Evolutionary conservation across 306 rosid species (phyloP).

Genomic region (Betula pendula): DNA sequence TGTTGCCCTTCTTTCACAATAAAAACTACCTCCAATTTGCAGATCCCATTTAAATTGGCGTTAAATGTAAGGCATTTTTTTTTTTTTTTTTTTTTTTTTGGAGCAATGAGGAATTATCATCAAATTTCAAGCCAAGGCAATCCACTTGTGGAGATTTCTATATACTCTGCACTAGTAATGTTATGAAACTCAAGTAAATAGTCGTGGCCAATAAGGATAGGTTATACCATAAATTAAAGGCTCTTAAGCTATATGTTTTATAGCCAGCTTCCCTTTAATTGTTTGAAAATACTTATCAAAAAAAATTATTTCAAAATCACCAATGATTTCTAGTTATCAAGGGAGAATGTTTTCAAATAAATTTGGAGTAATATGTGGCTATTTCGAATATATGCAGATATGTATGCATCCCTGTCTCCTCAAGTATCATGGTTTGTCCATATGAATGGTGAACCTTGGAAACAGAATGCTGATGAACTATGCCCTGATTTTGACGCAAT

Average conservation of each 20-base stretch:
- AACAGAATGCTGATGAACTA: slow-evolving; percentile 37
- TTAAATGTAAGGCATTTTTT: no score
- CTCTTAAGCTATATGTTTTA: neutral
- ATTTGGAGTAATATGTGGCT: neutral
- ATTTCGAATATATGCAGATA: slow-evolving; percentile 1
- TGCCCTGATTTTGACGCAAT: slow-evolving; percentile 41
- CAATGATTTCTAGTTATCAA: neutral
- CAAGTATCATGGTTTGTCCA: slow-evolving; percentile 47
- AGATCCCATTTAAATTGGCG: neutral
- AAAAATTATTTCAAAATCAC: neutral
- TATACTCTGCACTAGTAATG: neutral
- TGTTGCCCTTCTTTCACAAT: neutral
- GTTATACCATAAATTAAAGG: neutral
- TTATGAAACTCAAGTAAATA: neutral
- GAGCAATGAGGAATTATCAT: no score
- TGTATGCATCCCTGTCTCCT: slow-evolving; percentile 32
- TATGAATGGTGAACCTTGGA: slow-evolving; percentile 37
- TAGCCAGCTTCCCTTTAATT: neutral
- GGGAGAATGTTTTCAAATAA: neutral
- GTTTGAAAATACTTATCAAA: no score
- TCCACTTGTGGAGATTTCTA: neutral
- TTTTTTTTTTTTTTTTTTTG: no score
- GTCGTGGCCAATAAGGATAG: neutral
- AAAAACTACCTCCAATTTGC: neutral
- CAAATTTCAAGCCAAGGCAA: neutral